Evolutionary conservation across 2,329 filamentous ascomycete genomes (phyloP).

Genomic region (Phyllosticta citribraziliensis): DNA sequence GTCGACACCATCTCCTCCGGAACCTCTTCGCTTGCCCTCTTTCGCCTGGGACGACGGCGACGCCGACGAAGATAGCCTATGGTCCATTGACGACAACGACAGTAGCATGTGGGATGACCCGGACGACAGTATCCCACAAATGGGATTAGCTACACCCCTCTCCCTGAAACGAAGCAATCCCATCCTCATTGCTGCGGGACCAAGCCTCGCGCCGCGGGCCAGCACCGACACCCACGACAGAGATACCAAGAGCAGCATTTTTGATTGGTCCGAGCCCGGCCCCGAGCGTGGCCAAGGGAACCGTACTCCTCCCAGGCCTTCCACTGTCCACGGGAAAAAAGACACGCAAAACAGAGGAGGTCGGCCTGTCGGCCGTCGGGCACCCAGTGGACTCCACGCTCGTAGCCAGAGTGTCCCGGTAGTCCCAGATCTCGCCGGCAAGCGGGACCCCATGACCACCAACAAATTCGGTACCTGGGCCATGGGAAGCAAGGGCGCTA

Average conservation of each 20-base stretch:
- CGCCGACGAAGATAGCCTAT: conserved; percentile 30
- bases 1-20: conserved; percentile 34
- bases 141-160: conserved; percentile 21
- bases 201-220: conserved; percentile 19
- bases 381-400: conserved; percentile 59
- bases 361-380: conserved; percentile 55
- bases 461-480: conserved; percentile 77
- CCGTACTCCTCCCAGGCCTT: conserved; percentile 54
- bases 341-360: conserved; percentile 61
- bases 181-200: conserved; percentile 20
- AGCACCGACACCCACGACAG: conserved; percentile 26
- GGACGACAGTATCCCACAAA: conserved; percentile 23
- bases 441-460: conserved; percentile 46
- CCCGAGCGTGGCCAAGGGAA: conserved; percentile 52
- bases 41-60: conserved; percentile 31
- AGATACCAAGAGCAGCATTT: conserved; percentile 54
- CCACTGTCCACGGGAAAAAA: conserved; percentile 69
- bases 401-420: conserved; percentile 75
- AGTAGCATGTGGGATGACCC: conserved; percentile 31
- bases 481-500: conserved; percentile 65
- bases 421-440: conserved; percentile 46
- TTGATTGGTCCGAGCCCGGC: conserved; percentile 64
- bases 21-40: conserved; percentile 30
- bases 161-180: conserved; percentile 24
- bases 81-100: conserved; percentile 30